phyloP scores from a whole-genome alignment of 371 early-diverging fungal species.

The Mucor irregularis region DNA sequence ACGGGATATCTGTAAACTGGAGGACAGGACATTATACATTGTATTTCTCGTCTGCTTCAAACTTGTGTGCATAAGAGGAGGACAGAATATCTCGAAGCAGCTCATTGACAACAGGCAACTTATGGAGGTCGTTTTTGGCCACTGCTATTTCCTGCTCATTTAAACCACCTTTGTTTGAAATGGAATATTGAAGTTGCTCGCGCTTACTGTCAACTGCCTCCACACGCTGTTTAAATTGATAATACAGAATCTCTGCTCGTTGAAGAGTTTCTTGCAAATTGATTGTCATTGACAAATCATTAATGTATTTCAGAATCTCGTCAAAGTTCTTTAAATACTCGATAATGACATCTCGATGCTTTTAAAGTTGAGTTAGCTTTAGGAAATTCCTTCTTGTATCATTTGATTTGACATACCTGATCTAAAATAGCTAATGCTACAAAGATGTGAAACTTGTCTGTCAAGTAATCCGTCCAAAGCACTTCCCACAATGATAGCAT shows the following conservation, averaged over 20 bases:
- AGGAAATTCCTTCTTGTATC: not conserved
- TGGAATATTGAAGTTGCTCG: slow-evolving; percentile 1
- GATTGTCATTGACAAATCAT: slow-evolving; percentile 82
- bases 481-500: slow-evolving; percentile 85
- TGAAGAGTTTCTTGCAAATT: slow-evolving; percentile 75
- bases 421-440: slow-evolving; percentile 89
- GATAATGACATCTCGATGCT: slow-evolving; percentile 80
- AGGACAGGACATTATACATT: not conserved
- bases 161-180: not conserved
- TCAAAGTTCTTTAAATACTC: slow-evolving; percentile 82
- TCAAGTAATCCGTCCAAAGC: slow-evolving; percentile 84
- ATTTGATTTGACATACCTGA: slow-evolving; percentile 21
- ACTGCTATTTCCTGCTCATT: not conserved
- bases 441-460: slow-evolving; percentile 82
- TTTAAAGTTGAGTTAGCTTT: not conserved
- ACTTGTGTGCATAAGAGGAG: slow-evolving; percentile 10
- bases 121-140: slow-evolving; percentile 3
- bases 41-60: slow-evolving; percentile 3
- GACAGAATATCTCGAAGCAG: slow-evolving; percentile 6
- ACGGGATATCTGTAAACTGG: too few species aligned
- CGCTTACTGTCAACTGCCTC: slow-evolving; percentile 39
- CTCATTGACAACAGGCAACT: slow-evolving; percentile 13
- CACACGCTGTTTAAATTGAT: slow-evolving; percentile 64
- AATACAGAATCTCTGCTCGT: slow-evolving; percentile 80
- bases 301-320: slow-evolving; percentile 91